A percentile compares a stretch with the other conserved stretches of the same genome.
phyloP scores from a whole-genome alignment of 1,139 yeast species.

The Candida buenavistaensis region DNA sequence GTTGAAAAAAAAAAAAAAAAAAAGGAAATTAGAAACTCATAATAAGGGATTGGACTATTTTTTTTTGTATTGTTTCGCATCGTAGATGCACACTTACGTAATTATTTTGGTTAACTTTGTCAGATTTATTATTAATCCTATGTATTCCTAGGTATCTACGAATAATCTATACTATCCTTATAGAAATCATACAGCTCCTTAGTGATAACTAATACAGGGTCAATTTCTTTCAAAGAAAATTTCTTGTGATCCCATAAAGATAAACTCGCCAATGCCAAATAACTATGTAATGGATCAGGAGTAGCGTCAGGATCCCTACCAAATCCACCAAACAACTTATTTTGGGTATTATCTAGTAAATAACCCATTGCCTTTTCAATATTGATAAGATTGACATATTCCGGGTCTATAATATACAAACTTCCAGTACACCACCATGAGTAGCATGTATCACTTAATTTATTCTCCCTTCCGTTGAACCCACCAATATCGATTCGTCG shows the following conservation, averaged over 20 bases:
- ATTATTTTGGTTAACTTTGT: too few relatives aligned
- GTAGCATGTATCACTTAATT: constrained; percentile 87
- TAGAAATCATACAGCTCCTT: constrained; percentile 13
- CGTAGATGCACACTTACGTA: too few relatives aligned
- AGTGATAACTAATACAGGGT: constrained; percentile 29
- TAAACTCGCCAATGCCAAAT: constrained; percentile 59
- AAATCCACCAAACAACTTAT: constrained; percentile 75
- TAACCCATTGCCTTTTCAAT: constrained; percentile 38
- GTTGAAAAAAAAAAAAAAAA: constrained; percentile 1
- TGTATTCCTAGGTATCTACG: too few relatives aligned
- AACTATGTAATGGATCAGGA: constrained; percentile 76
- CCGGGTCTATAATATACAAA: constrained; percentile 40
- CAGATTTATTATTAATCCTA: too few relatives aligned
- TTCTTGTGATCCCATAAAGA: constrained; percentile 37
- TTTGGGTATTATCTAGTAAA: constrained; percentile 63
- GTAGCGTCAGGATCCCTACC: constrained; percentile 58
- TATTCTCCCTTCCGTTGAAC: constrained; percentile 85
- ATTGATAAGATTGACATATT: constrained; percentile 35
- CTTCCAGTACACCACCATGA: constrained; percentile 84
- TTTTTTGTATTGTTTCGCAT: too few relatives aligned
- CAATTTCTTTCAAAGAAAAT: constrained; percentile 21
- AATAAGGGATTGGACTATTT: neutral
- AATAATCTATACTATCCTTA: constrained; percentile 5
- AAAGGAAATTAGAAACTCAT: neutral
- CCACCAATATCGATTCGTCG: constrained; percentile 64